Evolutionary conservation across 176 grass and related monocot genomes (phyloP).

Genomic region (Eremochloa ophiuroides): DNA sequence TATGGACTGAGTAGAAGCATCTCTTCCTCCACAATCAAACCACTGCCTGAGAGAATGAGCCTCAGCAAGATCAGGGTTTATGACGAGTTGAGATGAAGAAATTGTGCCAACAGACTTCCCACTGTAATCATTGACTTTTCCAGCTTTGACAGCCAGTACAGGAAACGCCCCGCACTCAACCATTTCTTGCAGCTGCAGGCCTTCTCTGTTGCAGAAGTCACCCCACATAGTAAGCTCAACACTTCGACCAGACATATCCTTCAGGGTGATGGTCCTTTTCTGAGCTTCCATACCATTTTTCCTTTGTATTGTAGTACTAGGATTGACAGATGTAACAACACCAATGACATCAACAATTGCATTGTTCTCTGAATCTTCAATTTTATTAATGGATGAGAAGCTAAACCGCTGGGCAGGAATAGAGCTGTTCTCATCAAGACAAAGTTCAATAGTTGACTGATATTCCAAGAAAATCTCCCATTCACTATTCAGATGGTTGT

Average conservation of each 20-base stretch:
- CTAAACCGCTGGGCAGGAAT: constrained; percentile 85
- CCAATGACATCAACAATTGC: constrained; percentile 80
- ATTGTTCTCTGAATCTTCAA: constrained; percentile 74
- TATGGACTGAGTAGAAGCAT: constrained; percentile 74
- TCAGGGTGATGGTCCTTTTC: constrained; percentile 70
- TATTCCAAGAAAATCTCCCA: constrained; percentile 91
- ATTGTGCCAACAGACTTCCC: constrained; percentile 92
- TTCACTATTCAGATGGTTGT: constrained; percentile 88
- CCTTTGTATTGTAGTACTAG: constrained; percentile 68
- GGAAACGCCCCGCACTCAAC: constrained; percentile 53
- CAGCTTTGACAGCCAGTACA: constrained; percentile 77
- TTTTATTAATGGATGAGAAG: constrained; percentile 70
- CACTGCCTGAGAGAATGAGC: constrained; percentile 65
- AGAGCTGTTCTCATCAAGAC: constrained; percentile 66
- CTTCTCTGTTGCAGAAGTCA: constrained; percentile 95
- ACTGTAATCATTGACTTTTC: constrained; percentile 92
- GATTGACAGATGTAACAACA: constrained; percentile 72
- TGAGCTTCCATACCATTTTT: constrained; percentile 97
- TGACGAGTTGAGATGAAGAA: constrained; percentile 74
- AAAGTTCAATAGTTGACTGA: constrained; percentile 72
- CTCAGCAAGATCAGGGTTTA: constrained; percentile 79
- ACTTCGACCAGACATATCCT: constrained; percentile 78
- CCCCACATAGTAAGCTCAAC: constrained; percentile 97
- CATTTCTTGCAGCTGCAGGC: constrained; percentile 62
- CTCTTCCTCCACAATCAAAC: constrained; percentile 80